These are phyloP conservation scores for Amylocarpus encephaloides DNA, from an alignment of 2,329 filamentous ascomycete genomes.

Conservation along the genomic window DNA sequence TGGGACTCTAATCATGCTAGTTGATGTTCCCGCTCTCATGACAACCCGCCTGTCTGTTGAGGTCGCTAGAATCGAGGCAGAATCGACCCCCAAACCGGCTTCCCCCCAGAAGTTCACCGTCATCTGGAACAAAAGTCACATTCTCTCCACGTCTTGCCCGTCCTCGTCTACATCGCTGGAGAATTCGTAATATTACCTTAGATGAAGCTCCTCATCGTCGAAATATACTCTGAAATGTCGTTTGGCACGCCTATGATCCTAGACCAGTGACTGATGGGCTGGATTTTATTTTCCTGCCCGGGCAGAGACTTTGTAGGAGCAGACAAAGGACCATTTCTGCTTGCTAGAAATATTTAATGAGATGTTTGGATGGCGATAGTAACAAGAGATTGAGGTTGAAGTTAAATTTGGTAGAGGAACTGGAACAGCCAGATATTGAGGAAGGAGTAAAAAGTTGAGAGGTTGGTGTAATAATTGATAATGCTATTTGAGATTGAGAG, in stretches of 20 bases:
- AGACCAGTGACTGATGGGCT: no score
- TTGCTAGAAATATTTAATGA: no score
- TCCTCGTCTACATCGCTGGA: constrained; percentile 7
- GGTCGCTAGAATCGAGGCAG: constrained; percentile 18
- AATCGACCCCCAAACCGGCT: constrained; percentile 34
- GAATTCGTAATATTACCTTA: constrained; percentile 38
- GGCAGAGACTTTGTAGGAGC: no score
- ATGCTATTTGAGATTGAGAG: no score
- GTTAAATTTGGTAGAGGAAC: no score
- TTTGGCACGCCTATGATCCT: constrained; percentile 46
- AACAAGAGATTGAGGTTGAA: no score
- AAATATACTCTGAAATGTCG: constrained; percentile 42
- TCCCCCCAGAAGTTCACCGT: constrained; percentile 31
- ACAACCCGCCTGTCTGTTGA: constrained; percentile 4
- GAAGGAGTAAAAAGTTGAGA: no score
- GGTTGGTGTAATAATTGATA: no score
- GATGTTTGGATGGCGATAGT: no score
- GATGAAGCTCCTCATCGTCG: constrained; percentile 32
- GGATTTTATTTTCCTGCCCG: no score
- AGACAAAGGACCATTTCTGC: no score
- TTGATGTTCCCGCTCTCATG: constrained; percentile 15
- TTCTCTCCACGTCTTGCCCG: constrained; percentile 4
- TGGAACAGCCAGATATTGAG: no score
- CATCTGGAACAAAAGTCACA: constrained; percentile 17
- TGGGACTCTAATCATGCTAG: constrained; percentile 21